A percentile compares a stretch with the other conserved stretches of the same genome.
Evolutionary conservation across 2,329 filamentous ascomycete species (phyloP).

Genomic region (Exophiala aquamarina): DNA sequence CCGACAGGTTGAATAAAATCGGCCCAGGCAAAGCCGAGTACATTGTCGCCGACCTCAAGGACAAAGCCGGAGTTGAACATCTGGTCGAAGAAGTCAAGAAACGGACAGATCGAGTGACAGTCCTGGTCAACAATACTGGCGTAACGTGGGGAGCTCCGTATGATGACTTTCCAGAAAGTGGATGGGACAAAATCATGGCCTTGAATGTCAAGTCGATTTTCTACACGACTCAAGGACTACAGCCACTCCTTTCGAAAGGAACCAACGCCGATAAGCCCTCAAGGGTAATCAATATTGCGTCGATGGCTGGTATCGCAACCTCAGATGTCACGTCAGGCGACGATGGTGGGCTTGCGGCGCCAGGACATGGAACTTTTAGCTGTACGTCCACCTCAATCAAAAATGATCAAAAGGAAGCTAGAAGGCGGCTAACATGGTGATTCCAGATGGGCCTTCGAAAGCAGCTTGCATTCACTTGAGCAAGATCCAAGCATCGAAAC

Average conservation of each 20-base stretch:
- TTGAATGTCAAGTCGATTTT: conserved; percentile 57
- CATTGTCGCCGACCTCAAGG: conserved; percentile 53
- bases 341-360: conserved; percentile 53
- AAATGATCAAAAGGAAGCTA: no score
- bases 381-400: conserved; percentile 30
- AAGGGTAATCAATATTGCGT: conserved; percentile 55
- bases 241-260: conserved; percentile 48
- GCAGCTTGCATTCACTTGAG: conserved; percentile 55
- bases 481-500: conserved; percentile 51
- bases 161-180: conserved; percentile 57
- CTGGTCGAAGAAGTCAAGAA: conserved; percentile 51
- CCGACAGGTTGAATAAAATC: conserved; percentile 49
- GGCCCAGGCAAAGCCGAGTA: conserved; percentile 53
- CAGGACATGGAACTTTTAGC: conserved; percentile 52
- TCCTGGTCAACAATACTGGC: conserved; percentile 55
- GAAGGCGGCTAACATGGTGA: not conserved
- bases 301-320: conserved; percentile 46
- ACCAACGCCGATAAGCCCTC: conserved; percentile 44
- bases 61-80: conserved; percentile 51
- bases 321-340: conserved; percentile 46
- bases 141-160: conserved; percentile 58
- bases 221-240: conserved; percentile 46
- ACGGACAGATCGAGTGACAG: conserved; percentile 43
- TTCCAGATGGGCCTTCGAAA: conserved; percentile 51
- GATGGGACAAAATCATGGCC: conserved; percentile 58